Base-by-base conservation (phyloP, 495 filamentous ascomycete genomes). In the Poronia punctata region DNA sequence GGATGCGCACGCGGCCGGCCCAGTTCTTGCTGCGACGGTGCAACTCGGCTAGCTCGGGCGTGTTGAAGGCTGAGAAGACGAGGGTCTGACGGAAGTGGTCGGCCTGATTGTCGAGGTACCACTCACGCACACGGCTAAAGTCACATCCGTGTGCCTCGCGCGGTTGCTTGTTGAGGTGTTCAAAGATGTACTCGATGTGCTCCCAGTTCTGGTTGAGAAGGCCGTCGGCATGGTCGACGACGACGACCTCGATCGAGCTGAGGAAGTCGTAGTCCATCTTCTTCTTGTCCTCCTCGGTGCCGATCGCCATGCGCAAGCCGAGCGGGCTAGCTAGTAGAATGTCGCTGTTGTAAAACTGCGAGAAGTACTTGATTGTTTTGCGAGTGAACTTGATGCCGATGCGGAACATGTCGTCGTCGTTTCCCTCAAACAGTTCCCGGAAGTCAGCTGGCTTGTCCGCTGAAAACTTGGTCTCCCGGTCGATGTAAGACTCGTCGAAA, bases 151-250 rank as follows among this genome's bases (percentile, higher is more conserved):
- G 92, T 3, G 86, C 77, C 53, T 95, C 86, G 40, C 79, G 83
- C 12, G 90, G 92, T 50, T 92, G 88, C 29, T 82, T 70, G 61
- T 97, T 98, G 32, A 97, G 79, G 61, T 96, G 88, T 45, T 87
- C 78, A 56, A 96, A 85, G 49, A 95, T 79, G 57, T 80, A 84
- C 50, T 88, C 84, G 38, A 95, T 75, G 63, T 97, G 88, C 51
- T 95, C 89, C 92, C 93, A 97, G 62, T 95, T 95, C 56, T 98
- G 92, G 89, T 95, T 96, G 12, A 89, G 74, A 11, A 97, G 71
- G 1, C 88, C 88, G 59, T 97, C 93, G 27, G 88, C 85, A 57
- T 95, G 88, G 60, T 98, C 92, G 32, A 93, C 71, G 25, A 98
- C 70, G 17, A 88, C 80, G 7, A 98, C 57, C 60, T 98, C 92